Conservation (phyloP, 140 eudicot species). For the Senecio squalidus region DNA sequence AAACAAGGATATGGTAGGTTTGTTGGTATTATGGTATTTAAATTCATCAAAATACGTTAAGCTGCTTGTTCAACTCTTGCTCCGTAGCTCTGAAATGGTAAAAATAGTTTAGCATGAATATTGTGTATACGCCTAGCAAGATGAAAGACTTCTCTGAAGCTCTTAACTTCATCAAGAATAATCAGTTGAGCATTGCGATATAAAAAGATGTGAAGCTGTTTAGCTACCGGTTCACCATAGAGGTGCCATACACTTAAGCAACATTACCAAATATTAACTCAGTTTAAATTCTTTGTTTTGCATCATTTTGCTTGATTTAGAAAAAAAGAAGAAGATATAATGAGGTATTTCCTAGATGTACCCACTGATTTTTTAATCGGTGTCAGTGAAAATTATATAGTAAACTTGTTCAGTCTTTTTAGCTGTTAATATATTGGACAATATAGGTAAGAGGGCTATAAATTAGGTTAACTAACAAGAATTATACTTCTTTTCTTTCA, state of each 20-base stretch:
- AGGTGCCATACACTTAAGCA: neutral
- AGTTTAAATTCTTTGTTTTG: neutral
- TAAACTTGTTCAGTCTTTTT: too few relatives aligned
- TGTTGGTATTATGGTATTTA: too few relatives aligned
- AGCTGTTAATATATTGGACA: too few relatives aligned
- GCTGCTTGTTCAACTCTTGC: too few relatives aligned
- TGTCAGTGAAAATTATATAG: too few relatives aligned
- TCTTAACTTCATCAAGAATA: neutral
- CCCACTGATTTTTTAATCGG: neutral
- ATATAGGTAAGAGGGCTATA: neutral
- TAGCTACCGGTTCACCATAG: neutral
- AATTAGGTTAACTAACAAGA: conserved; percentile 8
- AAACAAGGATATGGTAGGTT: too few relatives aligned
- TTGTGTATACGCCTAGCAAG: too few relatives aligned
- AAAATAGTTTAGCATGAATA: too few relatives aligned
- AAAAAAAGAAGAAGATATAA: neutral
- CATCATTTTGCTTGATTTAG: conserved; percentile 8
- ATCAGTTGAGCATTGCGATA: neutral
- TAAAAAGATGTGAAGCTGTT: neutral
- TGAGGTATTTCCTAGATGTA: conserved; percentile 11
- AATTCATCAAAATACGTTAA: too few relatives aligned
- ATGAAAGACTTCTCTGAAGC: neutral
- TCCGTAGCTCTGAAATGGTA: too few relatives aligned
- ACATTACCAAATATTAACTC: neutral
- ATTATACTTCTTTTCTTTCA: conserved; percentile 29